phyloP scores from a whole-genome alignment of 345 rosid genomes.

The Gossypium mustelinum region DNA sequence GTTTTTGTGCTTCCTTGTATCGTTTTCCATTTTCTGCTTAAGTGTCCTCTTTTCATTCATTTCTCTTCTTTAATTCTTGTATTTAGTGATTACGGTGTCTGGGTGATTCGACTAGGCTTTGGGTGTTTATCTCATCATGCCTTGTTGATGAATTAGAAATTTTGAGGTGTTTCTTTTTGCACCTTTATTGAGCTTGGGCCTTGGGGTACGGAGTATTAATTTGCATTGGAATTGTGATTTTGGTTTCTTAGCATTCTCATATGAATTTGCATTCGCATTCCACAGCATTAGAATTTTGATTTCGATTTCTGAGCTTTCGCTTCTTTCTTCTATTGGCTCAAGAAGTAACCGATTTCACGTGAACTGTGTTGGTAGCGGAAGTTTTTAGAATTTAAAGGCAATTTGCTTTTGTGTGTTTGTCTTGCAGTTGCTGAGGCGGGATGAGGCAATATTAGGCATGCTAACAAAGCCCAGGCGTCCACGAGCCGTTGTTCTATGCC shows the following conservation, averaged over 20 bases:
- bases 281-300: neutral
- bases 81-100: neutral
- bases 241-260: neutral
- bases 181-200: too few relatives aligned
- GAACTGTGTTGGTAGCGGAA: constrained; percentile 1
- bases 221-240: neutral
- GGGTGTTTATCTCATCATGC: neutral
- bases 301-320: neutral
- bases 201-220: neutral
- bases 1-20: neutral
- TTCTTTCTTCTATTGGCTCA: neutral
- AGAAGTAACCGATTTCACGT: neutral
- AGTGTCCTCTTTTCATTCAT: neutral
- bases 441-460: constrained; percentile 63
- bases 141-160: neutral
- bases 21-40: neutral
- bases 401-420: constrained; percentile 18
- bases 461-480: constrained; percentile 82
- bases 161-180: neutral
- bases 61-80: neutral
- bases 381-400: neutral
- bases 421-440: constrained; percentile 72
- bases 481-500: constrained; percentile 87
- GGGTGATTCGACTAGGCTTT: neutral
- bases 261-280: neutral